phyloP scores from a whole-genome alignment of 768 basidiomycete species.

The Coprinopsis strossmayeri region DNA sequence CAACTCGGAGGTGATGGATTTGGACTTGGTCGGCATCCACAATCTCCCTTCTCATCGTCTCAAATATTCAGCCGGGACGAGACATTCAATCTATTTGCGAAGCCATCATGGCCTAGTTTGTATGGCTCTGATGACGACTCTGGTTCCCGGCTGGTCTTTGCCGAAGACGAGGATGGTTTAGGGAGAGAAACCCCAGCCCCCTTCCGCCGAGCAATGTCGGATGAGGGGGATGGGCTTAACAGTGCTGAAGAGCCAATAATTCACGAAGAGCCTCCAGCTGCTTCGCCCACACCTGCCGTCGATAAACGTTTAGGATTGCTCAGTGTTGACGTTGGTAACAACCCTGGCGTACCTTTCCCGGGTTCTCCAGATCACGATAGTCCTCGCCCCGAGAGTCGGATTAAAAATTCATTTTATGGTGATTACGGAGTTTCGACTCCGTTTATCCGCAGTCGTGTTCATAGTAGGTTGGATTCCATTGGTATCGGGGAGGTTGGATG shows the following conservation, averaged over 20 bases:
- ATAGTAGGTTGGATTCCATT: constrained; percentile 63
- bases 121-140: constrained; percentile 52
- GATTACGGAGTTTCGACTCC: constrained; percentile 71
- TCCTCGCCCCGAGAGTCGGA: constrained; percentile 8
- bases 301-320: constrained; percentile 56
- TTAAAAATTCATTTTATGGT: constrained; percentile 55
- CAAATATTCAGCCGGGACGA: constrained; percentile 80
- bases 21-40: constrained; percentile 37
- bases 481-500: constrained; percentile 63
- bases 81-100: too few relatives aligned
- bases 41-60: constrained; percentile 85
- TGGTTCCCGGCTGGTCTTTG: constrained; percentile 41
- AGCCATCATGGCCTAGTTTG: constrained; percentile 22
- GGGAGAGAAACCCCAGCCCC: constrained; percentile 65
- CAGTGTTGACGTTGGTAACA: constrained; percentile 46
- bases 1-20: constrained; percentile 28
- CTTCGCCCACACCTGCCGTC: constrained; percentile 32
- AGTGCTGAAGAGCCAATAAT: constrained; percentile 34
- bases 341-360: constrained; percentile 76
- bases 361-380: constrained; percentile 61
- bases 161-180: constrained; percentile 33
- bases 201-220: constrained; percentile 66
- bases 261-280: constrained; percentile 37
- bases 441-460: constrained; percentile 80
- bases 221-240: constrained; percentile 65